phyloP scores from a whole-genome alignment of 192 early-diverging fungal genomes.

The Backusella australiensis region DNA sequence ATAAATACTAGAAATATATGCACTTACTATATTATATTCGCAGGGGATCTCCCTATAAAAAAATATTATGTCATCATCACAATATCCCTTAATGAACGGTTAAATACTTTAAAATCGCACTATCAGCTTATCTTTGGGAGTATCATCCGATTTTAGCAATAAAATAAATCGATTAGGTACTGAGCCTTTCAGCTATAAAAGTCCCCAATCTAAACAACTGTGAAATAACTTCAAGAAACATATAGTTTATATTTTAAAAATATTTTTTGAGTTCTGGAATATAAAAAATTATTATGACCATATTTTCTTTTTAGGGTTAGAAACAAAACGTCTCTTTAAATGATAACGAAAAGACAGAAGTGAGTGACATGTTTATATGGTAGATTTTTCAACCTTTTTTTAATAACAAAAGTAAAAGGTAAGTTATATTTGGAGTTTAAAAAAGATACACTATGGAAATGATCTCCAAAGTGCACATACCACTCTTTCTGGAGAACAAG shows the following conservation, averaged over 20 bases:
- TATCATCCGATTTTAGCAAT: neutral
- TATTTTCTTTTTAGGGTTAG: neutral
- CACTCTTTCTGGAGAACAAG: neutral
- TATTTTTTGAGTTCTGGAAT: neutral
- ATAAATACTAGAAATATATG: too few species aligned
- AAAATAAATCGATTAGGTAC: neutral
- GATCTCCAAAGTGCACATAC: neutral
- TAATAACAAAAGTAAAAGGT: neutral
- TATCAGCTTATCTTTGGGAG: neutral
- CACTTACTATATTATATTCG: neutral
- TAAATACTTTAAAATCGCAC: neutral
- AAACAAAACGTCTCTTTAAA: neutral
- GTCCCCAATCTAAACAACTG: neutral
- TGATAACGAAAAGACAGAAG: neutral
- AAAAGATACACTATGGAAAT: neutral
- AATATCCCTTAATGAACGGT: too few species aligned
- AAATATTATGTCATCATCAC: neutral
- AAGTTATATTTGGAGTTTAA: neutral
- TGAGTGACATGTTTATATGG: neutral
- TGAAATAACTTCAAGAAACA: neutral
- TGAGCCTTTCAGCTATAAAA: neutral
- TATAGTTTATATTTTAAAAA: too few species aligned
- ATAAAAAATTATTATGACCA: neutral
- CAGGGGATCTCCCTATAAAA: neutral
- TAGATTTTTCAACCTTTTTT: neutral